Evolutionary conservation across 1,139 yeast species (phyloP), one percentile per base, ranked within the genome.

Genomic region (Saccharomyces hybrid): DNA sequence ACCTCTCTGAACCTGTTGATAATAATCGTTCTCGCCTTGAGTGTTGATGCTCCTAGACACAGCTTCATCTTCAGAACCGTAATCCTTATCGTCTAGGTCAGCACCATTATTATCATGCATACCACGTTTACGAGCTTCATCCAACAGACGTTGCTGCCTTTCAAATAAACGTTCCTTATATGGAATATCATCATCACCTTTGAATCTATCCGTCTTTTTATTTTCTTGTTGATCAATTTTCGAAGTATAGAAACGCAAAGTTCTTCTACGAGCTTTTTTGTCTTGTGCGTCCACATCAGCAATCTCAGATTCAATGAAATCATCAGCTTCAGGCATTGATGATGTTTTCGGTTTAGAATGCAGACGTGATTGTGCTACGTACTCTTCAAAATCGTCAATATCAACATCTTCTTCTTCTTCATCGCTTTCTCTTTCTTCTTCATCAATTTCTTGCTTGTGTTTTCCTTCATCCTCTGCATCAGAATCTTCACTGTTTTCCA

Each of bases 141-240:
- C 96, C 58, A 85, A 69, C 47, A 93, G 79, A 59, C 97, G 76
- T 67, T 88, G 95, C 66, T 88, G 93, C 67, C 97, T 82, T 72
- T 91, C 98, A 66, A 81, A 89, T 51, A 87, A 76, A 63, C 97
- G 80, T 72, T 93, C 98, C 64, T 81, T 83, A 71, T 93, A 91
- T n/a, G 98, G 98, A 55, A 93, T 74, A 71, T 93, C 99, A 59
- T 80, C 79, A 69, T 93, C 99, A 61, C 98, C 99, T 48, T 86
- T 79, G 61, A 73, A 81, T 60, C 75, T 78, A 58, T 82, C 86
- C 44, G 70, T 73, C 58, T 78, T 79, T 68, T 81, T 82, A 60
- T 80, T 78, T 46, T 80, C 82, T 52, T 88, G 87, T 72, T 88
- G 91, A 70, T 90, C 97, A 71, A 93, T 91, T 73, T 91, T 93